Conservation (phyloP, 352 stramenopile species). For the Albugo laibachii region DNA sequence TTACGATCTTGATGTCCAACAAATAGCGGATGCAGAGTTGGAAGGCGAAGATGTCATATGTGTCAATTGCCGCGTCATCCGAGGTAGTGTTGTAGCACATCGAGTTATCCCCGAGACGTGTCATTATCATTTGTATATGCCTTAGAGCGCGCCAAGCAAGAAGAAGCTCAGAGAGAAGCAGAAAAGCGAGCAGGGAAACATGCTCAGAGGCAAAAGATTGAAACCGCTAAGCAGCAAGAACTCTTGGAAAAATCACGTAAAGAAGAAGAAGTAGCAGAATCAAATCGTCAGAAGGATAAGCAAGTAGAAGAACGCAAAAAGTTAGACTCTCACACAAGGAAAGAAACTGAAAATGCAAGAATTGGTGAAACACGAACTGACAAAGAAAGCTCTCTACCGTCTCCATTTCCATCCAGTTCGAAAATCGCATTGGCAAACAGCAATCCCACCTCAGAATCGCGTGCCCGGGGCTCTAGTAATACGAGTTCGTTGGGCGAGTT, state of each 20-base stretch:
- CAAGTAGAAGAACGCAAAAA: conserved; percentile 6
- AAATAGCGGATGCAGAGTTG: conserved; percentile 14
- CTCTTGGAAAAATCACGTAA: conserved; percentile 8
- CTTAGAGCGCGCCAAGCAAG: conserved; percentile 5
- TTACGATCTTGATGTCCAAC: conserved; percentile 1
- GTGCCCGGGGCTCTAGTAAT: neutral
- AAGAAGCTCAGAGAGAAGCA: conserved; percentile 1
- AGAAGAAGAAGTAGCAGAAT: conserved; percentile 9
- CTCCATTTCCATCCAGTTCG: neutral
- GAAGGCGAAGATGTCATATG: conserved; percentile 37
- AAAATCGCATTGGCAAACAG: neutral
- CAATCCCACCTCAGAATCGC: neutral
- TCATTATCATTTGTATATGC: neutral
- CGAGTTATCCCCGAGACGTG: neutral
- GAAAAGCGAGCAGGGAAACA: conserved; percentile 8
- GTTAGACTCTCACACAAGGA: conserved; percentile 3
- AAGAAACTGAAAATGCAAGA: conserved; percentile 10
- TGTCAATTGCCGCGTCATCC: conserved; percentile 21
- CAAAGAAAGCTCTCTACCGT: neutral
- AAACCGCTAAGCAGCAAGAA: conserved; percentile 1
- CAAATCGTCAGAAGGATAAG: conserved; percentile 1
- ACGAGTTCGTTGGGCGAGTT: conserved; percentile 1
- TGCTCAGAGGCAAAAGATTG: conserved; percentile 10
- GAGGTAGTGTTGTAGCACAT: conserved; percentile 12
- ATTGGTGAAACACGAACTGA: conserved; percentile 4